Evolutionary conservation across 371 early-diverging fungal genomes (phyloP), one percentile per base, ranked within the genome.

Genomic region (Saksenaea vasiformis): DNA sequence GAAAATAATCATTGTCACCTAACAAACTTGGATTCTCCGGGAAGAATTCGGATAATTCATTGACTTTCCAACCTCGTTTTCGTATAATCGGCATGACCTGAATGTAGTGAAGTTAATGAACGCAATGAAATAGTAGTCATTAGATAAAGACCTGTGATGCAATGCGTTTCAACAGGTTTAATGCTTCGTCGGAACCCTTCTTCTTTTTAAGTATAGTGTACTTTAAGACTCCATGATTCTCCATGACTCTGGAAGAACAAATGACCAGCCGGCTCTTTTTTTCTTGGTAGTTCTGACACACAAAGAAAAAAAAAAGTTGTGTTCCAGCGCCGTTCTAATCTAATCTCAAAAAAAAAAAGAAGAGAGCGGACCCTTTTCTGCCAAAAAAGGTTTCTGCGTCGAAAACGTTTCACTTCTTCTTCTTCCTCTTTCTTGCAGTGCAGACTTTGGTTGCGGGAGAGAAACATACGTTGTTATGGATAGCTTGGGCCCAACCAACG

Each of bases 251-350:
- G 51, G 51, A 22, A 22, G 58, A 67, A 36, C 44, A n/a, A n/a
- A n/a, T n/a, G 65, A 1, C 17, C 37, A 44, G 61, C 67, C 19
- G 97, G n/a, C n/a, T n/a, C n/a, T n/a, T n/a, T n/a, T 0, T 95
- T 89, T 69, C 93, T 96, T 5, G 96, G 96, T 75, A n/a, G 97
- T 96, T 5, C 95, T 97, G 28, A 77, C 90, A 47, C 90, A 85
- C 58, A 86, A 92, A n/a, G n/a, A 2, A 84, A 92, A 55, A 74
- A 73, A 38, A 77, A 92, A 55, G 66, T 74, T 19, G 83, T 90
- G 66, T 82, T 91, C 28, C 61, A 85, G 38, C 86, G 79, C 22
- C 10, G 51, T 47, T 22, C 24, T 22, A 47, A 47, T 47, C 26
- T 47, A 69, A 57, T 51, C 31, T 9, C 34, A 15, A 22, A 19